phyloP scores from a whole-genome alignment of 2,329 filamentous ascomycete species.

The Diaporthe citri region DNA sequence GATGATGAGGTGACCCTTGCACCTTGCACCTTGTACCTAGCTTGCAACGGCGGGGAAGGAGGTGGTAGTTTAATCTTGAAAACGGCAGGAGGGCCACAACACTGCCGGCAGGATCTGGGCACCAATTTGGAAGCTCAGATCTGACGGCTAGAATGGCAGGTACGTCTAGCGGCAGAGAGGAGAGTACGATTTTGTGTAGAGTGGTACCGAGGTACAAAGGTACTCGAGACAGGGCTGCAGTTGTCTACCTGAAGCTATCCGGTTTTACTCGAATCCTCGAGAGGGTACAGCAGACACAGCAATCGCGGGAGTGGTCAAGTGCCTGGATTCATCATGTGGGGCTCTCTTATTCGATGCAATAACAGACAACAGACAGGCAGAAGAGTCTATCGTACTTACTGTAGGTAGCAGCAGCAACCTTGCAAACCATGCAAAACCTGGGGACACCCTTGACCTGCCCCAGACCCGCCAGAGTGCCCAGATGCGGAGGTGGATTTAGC shows the following conservation, averaged over 20 bases:
- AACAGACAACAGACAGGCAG: background rate
- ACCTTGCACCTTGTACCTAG: background rate
- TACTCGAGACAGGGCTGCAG: background rate
- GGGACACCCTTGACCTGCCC: slow-evolving; percentile 19
- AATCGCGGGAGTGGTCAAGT: too few species aligned
- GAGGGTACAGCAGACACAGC: background rate
- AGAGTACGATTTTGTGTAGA: background rate
- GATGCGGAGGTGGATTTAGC: slow-evolving; percentile 31
- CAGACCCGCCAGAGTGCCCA: slow-evolving; percentile 13
- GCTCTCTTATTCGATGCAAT: background rate
- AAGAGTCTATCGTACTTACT: background rate
- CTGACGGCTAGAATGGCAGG: slow-evolving; percentile 18
- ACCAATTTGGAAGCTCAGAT: slow-evolving; percentile 28
- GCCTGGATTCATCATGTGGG: too few species aligned
- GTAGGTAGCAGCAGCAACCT: background rate
- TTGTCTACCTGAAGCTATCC: background rate
- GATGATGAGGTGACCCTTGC: background rate
- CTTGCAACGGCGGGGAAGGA: slow-evolving; percentile 20
- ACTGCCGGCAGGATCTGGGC: slow-evolving; percentile 28
- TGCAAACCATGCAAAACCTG: background rate
- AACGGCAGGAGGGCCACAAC: background rate
- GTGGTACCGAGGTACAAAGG: background rate
- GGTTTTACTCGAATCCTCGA: background rate
- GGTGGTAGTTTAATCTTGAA: background rate
- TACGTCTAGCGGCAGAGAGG: background rate